Evolutionary conservation across 108 stramenopile species (phyloP).

Genomic region (Stephanodiscus minutulus): DNA sequence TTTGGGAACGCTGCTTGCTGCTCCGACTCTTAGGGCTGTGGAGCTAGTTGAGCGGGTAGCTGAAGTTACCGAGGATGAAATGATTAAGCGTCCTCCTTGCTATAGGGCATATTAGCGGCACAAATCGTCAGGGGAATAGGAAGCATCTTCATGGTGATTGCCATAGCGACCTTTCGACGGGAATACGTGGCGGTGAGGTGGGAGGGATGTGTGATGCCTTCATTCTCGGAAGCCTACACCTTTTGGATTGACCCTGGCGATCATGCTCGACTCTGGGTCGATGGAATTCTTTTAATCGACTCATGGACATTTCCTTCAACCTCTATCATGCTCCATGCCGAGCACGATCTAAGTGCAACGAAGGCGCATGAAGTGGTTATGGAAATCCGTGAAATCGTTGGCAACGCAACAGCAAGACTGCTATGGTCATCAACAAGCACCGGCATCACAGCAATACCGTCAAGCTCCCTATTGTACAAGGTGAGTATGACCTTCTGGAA

Average conservation of each 20-base stretch:
- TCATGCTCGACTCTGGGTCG: slow-evolving; percentile 50
- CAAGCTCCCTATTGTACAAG: slow-evolving; percentile 30
- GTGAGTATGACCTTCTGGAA: slow-evolving; percentile 11
- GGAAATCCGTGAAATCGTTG: slow-evolving; percentile 48
- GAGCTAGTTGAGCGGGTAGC: too few species aligned
- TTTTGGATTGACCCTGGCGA: slow-evolving; percentile 50
- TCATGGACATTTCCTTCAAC: slow-evolving; percentile 38
- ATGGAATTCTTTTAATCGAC: slow-evolving; percentile 45
- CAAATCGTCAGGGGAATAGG: too few species aligned
- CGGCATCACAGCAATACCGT: slow-evolving; percentile 29
- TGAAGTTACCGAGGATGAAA: too few species aligned
- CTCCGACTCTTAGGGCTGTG: too few species aligned
- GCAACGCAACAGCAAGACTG: slow-evolving; percentile 39
- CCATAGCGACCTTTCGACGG: slow-evolving; percentile 34
- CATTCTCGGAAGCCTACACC: slow-evolving; percentile 29
- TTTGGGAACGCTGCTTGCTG: too few species aligned
- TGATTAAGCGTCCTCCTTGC: too few species aligned
- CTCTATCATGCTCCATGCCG: slow-evolving; percentile 26
- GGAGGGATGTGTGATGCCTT: slow-evolving; percentile 40
- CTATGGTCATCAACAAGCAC: slow-evolving; percentile 49
- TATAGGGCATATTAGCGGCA: too few species aligned
- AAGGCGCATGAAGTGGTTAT: slow-evolving; percentile 38
- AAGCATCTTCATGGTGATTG: too few species aligned
- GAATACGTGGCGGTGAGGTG: slow-evolving; percentile 47
- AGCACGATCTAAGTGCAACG: slow-evolving; percentile 20